These are phyloP conservation scores for Auricularia auricula-judae DNA, from an alignment of 768 basidiomycete genomes.

Conservation along the genomic window DNA sequence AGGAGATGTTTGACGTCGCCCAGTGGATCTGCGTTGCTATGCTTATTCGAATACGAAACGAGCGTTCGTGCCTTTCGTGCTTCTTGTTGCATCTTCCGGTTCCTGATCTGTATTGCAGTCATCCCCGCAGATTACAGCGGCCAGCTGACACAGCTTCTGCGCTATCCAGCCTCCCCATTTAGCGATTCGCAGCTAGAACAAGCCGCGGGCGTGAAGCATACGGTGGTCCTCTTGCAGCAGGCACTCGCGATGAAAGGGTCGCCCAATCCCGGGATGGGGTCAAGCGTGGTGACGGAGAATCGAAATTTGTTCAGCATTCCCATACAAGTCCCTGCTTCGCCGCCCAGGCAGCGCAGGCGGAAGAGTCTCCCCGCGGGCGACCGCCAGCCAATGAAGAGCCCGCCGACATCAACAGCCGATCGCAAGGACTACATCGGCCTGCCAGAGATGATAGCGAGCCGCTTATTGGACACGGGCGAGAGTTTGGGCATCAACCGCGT, in stretches of 20 bases:
- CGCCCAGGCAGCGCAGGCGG: conserved; percentile 22
- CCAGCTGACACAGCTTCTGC: conserved; percentile 73
- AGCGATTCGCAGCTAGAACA: conserved; percentile 17
- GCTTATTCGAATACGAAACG: conserved; percentile 87
- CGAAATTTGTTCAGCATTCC: conserved; percentile 65
- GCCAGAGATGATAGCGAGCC: conserved; percentile 62
- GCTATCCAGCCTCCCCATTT: conserved; percentile 58
- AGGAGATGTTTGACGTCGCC: conserved; percentile 64
- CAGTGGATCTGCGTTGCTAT: conserved; percentile 89
- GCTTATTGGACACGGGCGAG: conserved; percentile 65
- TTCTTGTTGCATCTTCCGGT: neutral
- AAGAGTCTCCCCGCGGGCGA: neutral
- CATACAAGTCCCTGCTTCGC: conserved; percentile 46
- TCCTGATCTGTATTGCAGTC: conserved; percentile 36
- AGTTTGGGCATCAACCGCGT: conserved; percentile 78
- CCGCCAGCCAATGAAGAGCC: conserved; percentile 3
- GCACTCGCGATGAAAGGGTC: conserved; percentile 69
- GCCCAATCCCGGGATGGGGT: conserved; percentile 63
- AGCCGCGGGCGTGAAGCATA: conserved; percentile 29
- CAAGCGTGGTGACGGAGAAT: conserved; percentile 75
- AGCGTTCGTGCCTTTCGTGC: conserved; percentile 39
- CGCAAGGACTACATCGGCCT: conserved; percentile 34
- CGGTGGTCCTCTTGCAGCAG: conserved; percentile 68
- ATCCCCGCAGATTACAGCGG: conserved; percentile 78
- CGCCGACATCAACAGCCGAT: neutral